These are phyloP conservation scores for Fusarium phyllophilum DNA, from an alignment of 2,329 filamentous ascomycete genomes.

Conservation along the genomic window DNA sequence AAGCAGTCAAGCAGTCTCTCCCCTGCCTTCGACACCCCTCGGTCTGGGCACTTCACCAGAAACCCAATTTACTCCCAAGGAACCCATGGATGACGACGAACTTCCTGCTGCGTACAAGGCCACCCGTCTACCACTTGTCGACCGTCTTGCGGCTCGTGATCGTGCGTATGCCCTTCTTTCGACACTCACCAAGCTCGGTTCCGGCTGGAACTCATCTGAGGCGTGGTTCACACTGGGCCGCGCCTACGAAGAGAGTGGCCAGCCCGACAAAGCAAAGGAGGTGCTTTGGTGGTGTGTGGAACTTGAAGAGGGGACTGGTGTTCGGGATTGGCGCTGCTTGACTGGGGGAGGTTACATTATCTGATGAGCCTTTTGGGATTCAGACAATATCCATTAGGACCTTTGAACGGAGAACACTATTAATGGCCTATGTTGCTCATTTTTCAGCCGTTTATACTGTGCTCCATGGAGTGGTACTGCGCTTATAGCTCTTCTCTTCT, in stretches of 20 bases:
- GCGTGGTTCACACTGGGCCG: conserved; percentile 91
- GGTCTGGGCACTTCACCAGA: conserved; percentile 54
- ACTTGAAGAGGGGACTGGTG: conserved; percentile 83
- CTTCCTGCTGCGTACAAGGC: conserved; percentile 65
- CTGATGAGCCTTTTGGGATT: conserved; percentile 24
- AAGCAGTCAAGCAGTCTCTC: conserved; percentile 12
- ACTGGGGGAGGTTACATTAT: conserved; percentile 73
- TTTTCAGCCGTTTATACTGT: background rate
- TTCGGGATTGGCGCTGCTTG: conserved; percentile 81
- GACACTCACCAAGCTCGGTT: conserved; percentile 83
- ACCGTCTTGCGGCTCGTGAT: conserved; percentile 89
- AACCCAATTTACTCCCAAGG: conserved; percentile 20
- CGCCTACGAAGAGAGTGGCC: conserved; percentile 87
- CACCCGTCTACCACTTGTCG: conserved; percentile 74
- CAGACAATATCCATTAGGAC: background rate
- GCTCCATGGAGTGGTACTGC: background rate
- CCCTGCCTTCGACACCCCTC: conserved; percentile 58
- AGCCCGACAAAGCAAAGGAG: conserved; percentile 88
- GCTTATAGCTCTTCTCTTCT: background rate
- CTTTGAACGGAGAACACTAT: conserved; percentile 9
- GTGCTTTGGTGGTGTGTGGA: conserved; percentile 98
- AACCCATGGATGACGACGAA: conserved; percentile 50
- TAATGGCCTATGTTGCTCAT: background rate
- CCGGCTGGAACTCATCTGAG: conserved; percentile 90
- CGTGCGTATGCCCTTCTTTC: conserved; percentile 87